Evolutionary conservation across 768 basidiomycete genomes (phyloP).

Genomic region (Cubamyces sp.): DNA sequence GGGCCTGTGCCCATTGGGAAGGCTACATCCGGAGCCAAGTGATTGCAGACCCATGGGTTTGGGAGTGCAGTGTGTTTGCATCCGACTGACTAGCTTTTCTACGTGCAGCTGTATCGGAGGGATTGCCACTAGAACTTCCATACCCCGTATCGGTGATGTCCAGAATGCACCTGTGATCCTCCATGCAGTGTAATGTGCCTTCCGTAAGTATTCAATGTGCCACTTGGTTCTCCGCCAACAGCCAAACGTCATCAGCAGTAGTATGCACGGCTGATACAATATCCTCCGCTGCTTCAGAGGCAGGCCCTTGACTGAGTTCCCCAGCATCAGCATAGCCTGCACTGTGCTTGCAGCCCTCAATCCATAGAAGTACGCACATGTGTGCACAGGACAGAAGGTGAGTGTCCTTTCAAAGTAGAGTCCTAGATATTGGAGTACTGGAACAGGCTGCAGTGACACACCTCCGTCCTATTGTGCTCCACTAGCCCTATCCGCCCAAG

Average conservation of each 20-base stretch:
- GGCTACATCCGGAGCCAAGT: too few relatives aligned
- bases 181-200: slow-evolving; percentile 19
- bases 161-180: slow-evolving; percentile 30
- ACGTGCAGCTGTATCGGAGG: slow-evolving; percentile 23
- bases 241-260: slow-evolving; percentile 28
- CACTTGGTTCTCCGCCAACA: slow-evolving; percentile 16
- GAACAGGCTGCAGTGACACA: background rate
- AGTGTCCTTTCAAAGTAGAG: slow-evolving; percentile 25
- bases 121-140: slow-evolving; percentile 26
- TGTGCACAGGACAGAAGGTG: slow-evolving; percentile 7
- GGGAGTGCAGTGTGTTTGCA: slow-evolving; percentile 9
- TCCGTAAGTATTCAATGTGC: slow-evolving; percentile 10
- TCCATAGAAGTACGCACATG: slow-evolving; percentile 19
- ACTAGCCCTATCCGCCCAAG: background rate
- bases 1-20: too few relatives aligned
- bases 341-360: slow-evolving; percentile 21
- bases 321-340: slow-evolving; percentile 18
- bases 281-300: slow-evolving; percentile 17
- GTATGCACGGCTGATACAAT: slow-evolving; percentile 25
- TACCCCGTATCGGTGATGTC: slow-evolving; percentile 25
- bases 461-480: background rate
- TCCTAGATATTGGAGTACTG: slow-evolving; percentile 20
- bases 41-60: background rate
- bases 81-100: slow-evolving; percentile 20
- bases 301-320: slow-evolving; percentile 27